Evolutionary conservation across 1,284 basidiomycete genomes (phyloP), one percentile per base, ranked within the genome.

Genomic region (Fistulinella cinereoalba): DNA sequence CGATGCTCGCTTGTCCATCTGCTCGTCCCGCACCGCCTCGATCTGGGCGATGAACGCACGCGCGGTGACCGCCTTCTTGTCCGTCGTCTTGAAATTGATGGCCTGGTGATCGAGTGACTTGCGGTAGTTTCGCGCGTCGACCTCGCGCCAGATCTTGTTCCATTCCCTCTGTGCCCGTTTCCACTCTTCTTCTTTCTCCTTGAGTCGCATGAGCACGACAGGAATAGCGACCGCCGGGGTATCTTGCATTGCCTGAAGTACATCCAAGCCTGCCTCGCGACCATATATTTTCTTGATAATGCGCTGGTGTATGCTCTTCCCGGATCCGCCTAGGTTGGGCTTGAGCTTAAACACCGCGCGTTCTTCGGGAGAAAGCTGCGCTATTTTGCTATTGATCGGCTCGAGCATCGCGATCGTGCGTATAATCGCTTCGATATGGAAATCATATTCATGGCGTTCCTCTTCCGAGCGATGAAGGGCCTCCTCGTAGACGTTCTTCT

Each of bases 71-170:
- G 86, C 80, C 70, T 96, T 97, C 78, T 97, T 98, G 72, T 99
- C 97, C 36, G 79, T 79, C 19, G 81, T 76, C 73, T 95, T 96
- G 81, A 96, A 97, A 49, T 83, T 81, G 59, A 96, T 88, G 13
- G 85, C 90, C 65, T 97, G 93, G 65, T 97, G 92, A 65, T 98
- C 96, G 54, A 98, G 77, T 39, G 87, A 88, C 75, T 94, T 95
- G 69, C 84, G 81, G 65, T 92, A 97, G 71, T 97, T 97, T 56
- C 90, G 78, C 33, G 89, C 90, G 61, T 97, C 96, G 19, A 97
- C 92, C 72, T 97, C 96, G 45, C 95, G 76, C 97, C 96, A 99
- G 41, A 98, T 92, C 65, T 96, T 92, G 73, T 98, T 97, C 97
- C 97, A 99, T 70, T 97, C 97, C 52, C 93, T 73, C 67, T 97